Conservation (phyloP, 129 eudicot species). For the Escallonia rubra region DNA sequence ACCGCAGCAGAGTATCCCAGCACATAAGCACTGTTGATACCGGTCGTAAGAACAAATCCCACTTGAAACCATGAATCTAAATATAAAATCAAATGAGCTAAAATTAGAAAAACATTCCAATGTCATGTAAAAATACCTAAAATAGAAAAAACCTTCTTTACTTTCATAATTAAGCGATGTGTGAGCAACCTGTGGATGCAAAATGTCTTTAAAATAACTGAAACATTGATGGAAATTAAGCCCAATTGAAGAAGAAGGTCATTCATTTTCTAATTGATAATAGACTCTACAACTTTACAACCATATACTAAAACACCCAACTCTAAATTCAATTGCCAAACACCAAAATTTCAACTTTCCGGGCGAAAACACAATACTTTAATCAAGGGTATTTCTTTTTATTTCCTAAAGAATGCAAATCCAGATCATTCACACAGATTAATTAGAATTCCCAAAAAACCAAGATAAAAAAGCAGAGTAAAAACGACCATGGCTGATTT, state of each 20-base stretch:
- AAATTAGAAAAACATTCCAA: background rate
- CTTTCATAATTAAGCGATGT: background rate
- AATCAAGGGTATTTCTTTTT: background rate
- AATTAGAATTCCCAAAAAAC: background rate
- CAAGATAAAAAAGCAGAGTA: background rate
- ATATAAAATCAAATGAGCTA: conserved; percentile 4
- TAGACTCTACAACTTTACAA: too few species aligned
- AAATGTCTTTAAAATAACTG: background rate
- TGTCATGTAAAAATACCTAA: too few species aligned
- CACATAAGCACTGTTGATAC: conserved; percentile 90
- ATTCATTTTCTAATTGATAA: too few species aligned
- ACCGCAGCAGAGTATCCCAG: conserved; percentile 81
- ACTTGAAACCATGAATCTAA: conserved; percentile 97
- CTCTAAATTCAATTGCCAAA: too few species aligned
- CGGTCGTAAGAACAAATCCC: conserved; percentile 89
- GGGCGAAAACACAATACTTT: too few species aligned
- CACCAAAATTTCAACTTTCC: too few species aligned
- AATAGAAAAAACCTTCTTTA: background rate
- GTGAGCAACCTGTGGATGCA: background rate
- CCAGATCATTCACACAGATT: background rate
- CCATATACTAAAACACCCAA: too few species aligned
- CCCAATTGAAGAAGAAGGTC: too few species aligned
- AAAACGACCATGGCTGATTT: conserved; percentile 65
- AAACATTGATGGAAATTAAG: background rate
- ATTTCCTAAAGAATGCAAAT: background rate